Evolutionary conservation across 2,329 filamentous ascomycete species (phyloP), one percentile per base, ranked within the genome.

Genomic region (Aspergillus arachidicola): DNA sequence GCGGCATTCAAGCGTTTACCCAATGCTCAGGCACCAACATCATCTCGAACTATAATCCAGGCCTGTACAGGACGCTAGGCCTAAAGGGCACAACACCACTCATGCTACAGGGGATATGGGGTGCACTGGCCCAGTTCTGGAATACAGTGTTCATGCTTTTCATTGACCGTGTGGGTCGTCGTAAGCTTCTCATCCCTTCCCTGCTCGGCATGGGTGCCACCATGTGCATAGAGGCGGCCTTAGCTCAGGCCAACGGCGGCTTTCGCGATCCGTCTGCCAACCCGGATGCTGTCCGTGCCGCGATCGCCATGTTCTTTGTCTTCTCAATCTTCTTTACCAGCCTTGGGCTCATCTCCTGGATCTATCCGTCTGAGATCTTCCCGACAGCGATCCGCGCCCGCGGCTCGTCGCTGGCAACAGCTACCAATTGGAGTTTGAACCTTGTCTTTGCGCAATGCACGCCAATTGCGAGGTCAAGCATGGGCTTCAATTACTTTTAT

Each of bases 61-160:
- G 78, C 0, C 79, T 84, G 41, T 84, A 84, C 66, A 69, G 72
- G 14, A 75, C 79, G 4, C 75, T 84, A 0, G 81, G 81, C 7
- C 79, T 85, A 48, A 71, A 73, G 2, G 80, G 76, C 0, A 77
- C 78, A 9, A 81, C 76, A 1, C 81, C 82, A 0, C 77, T 85
- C 4, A 79, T 85, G 75, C 83, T 85, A 55, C 81, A 84, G 64
- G 83, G 83, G 4, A 80, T 85, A 65, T 83, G 79, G 67, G 83
- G 83, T 28, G 81, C 82, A 1, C 75, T 85, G 9, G 81, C 82
- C 0, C 81, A 81, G 34, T 71, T 83, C 26, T 84, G 81, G 77
- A 82, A 82, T 64, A 82, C 79, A 1, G 67, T 83, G 6, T 81
- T 82, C 57, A 78, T 85, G 62, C 71, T 73, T 38, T 71, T 82